Conservation (phyloP, 306 rosid genomes). For the Lotus japonicus region DNA sequence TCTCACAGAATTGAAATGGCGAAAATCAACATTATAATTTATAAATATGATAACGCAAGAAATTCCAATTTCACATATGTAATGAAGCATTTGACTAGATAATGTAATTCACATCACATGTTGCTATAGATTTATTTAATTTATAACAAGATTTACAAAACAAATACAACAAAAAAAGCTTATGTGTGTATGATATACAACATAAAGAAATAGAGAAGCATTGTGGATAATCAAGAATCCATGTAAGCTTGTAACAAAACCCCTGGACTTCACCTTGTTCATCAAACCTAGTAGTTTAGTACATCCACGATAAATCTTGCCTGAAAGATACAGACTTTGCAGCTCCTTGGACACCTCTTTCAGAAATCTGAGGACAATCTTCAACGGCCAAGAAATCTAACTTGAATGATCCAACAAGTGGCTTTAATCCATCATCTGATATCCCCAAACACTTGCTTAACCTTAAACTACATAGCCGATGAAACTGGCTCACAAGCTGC, state of each 20-base stretch:
- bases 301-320: conserved; percentile 89
- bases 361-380: conserved; percentile 84
- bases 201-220: neutral
- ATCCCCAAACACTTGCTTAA: conserved; percentile 72
- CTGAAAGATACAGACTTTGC: conserved; percentile 63
- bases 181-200: neutral
- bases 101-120: neutral
- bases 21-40: no score
- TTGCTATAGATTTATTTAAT: neutral
- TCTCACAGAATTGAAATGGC: no score
- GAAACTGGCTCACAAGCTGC: conserved; percentile 73
- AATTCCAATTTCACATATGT: neutral
- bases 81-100: neutral
- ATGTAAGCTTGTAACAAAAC: neutral
- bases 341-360: conserved; percentile 68
- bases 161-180: conserved; percentile 4
- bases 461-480: conserved; percentile 40
- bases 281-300: conserved; percentile 28
- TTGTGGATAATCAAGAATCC: neutral
- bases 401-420: conserved; percentile 65
- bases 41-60: neutral
- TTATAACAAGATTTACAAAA: conserved; percentile 16
- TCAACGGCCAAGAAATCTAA: conserved; percentile 62
- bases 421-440: conserved; percentile 81
- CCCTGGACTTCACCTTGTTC: neutral